phyloP scores from a whole-genome alignment of 1,139 yeast species.

The Pichia sp. region DNA sequence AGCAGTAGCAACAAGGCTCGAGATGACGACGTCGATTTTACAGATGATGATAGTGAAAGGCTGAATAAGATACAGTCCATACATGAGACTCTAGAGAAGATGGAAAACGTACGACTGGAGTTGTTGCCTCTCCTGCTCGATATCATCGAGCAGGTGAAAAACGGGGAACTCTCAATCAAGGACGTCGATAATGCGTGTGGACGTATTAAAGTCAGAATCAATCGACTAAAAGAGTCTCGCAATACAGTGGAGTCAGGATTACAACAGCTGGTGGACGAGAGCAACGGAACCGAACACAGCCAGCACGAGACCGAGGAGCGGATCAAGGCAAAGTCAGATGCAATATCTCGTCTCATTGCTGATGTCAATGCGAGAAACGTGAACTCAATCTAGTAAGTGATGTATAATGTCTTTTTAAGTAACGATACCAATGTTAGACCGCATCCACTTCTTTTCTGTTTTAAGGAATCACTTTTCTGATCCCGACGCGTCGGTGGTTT shows the following conservation, averaged over 20 bases:
- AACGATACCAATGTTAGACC: too few relatives aligned
- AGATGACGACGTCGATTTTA: not conserved
- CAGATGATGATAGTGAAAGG: not conserved
- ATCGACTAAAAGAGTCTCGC: conserved; percentile 19
- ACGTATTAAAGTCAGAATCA: conserved; percentile 29
- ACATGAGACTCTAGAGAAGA: conserved; percentile 6
- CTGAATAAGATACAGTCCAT: not conserved
- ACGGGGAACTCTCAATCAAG: conserved; percentile 32
- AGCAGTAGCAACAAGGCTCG: too few relatives aligned
- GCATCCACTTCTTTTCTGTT: too few relatives aligned
- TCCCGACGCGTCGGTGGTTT: conserved; percentile 4
- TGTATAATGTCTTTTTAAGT: too few relatives aligned
- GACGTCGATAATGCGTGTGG: conserved; percentile 34
- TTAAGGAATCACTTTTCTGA: too few relatives aligned
- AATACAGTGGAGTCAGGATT: conserved; percentile 4
- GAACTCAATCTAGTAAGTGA: too few relatives aligned
- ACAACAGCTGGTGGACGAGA: not conserved
- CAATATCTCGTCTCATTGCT: not conserved
- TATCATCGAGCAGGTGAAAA: conserved; percentile 29
- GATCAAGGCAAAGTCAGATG: not conserved
- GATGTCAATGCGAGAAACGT: not conserved
- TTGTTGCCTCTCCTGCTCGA: conserved; percentile 32
- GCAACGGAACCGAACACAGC: not conserved
- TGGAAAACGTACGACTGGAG: conserved; percentile 25
- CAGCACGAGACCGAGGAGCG: not conserved